Evolutionary conservation across 2,329 filamentous ascomycete species (phyloP), one percentile per base, ranked within the genome.

Genomic region (Penicillium crustosum): DNA sequence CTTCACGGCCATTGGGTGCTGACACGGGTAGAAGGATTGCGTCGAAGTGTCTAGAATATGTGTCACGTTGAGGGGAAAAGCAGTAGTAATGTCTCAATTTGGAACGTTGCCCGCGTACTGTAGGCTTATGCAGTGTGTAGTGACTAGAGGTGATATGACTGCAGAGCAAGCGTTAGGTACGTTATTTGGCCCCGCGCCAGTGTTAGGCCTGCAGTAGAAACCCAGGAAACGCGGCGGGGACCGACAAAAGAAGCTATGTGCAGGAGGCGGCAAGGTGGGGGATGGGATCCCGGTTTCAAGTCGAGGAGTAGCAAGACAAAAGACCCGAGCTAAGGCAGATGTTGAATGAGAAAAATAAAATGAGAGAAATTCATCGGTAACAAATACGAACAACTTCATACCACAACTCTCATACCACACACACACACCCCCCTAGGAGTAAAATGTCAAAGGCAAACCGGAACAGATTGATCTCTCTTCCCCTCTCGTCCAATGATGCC

Each of bases 81-180:
- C 49, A 23, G 54, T 45, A 33, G 38, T 39, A 23, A 21, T 41
- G 49, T 41, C 35, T 58, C 19, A 31, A 44, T 48, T 38, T 45
- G 39, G 41, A 39, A 47, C 12, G 12, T 58, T 52, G 21, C 19
- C 55, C 50, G 47, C 10, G 19, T 27, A 17, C 8, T 43, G 25
- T 44, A n/a, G 42, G 27, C 21, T 21, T 38, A 60, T 54, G 61
- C 57, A 48, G 36, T 42, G 25, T 53, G 48, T 47, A 38, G 53
- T 41, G 58, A 42, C 58, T 59, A 58, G 55, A 59, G 48, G 60
- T 55, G 58, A 64, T 55, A 35, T 25, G 33, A 48, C 19, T 53
- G 52, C 50, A 58, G 54, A 39, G 45, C 36, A 27, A 44, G 13
- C 49, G 53, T 52, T 19, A 9, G 29, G n/a, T 21, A 19, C 15